Percentiles rank a stretch among this genome's conserved stretches.
phyloP scores from a whole-genome alignment of 108 stramenopile genomes.

The Fragilaria radians region DNA sequence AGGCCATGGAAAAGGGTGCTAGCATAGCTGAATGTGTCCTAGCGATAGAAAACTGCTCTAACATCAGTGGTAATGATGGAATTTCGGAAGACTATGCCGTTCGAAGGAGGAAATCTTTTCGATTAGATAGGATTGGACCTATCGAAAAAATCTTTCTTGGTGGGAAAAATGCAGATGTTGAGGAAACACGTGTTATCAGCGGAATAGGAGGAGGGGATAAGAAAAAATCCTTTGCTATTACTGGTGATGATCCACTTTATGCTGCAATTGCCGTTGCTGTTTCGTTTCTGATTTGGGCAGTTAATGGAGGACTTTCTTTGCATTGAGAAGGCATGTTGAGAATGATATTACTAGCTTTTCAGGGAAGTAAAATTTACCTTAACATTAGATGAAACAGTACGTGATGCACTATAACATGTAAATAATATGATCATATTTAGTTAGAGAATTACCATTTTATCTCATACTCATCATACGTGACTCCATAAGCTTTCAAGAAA shows the following conservation, averaged over 20 bases:
- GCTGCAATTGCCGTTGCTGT: constrained; percentile 56
- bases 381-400: too few species aligned
- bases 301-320: constrained; percentile 29
- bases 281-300: constrained; percentile 65
- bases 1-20: constrained; percentile 66
- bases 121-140: constrained; percentile 18
- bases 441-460: too few species aligned
- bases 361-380: too few species aligned
- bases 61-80: constrained; percentile 49
- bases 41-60: constrained; percentile 62
- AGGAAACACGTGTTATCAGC: constrained; percentile 52
- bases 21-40: constrained; percentile 65
- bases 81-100: constrained; percentile 57
- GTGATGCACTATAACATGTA: too few species aligned
- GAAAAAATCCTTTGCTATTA: constrained; percentile 19
- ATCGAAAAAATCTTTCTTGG: constrained; percentile 40
- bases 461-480: too few species aligned
- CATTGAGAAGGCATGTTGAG: constrained; percentile 8
- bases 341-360: too few species aligned
- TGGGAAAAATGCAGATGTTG: constrained; percentile 54
- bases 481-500: too few species aligned
- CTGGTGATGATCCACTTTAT: constrained; percentile 44
- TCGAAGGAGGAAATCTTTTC: constrained; percentile 39
- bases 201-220: constrained; percentile 67
- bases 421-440: too few species aligned